Conservation (phyloP, 2,329 filamentous ascomycete species). For the Neonectria faginata region DNA sequence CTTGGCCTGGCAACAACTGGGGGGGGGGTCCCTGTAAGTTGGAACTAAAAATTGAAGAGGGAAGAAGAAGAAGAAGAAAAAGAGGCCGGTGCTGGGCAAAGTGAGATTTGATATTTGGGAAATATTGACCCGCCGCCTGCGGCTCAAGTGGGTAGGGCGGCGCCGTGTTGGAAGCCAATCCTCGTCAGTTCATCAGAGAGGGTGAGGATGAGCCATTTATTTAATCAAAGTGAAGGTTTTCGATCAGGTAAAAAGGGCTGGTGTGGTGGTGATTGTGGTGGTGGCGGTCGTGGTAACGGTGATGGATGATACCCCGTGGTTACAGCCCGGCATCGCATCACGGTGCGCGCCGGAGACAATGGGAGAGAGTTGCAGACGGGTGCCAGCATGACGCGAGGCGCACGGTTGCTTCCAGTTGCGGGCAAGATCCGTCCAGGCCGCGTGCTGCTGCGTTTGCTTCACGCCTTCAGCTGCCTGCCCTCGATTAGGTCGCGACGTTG, state of each 20-base stretch:
- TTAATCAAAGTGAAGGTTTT: not conserved
- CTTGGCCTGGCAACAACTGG: conserved; percentile 24
- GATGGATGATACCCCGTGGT: conserved; percentile 12
- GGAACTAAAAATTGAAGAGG: conserved; percentile 27
- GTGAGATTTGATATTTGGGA: conserved; percentile 37
- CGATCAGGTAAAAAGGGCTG: not conserved
- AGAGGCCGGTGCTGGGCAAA: conserved; percentile 30
- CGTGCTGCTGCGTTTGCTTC: not conserved
- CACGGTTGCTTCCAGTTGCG: conserved; percentile 10
- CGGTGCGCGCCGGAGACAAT: conserved; percentile 17
- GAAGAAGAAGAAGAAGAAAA: conserved; percentile 10
- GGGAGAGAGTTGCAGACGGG: conserved; percentile 1
- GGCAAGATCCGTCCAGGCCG: too few species aligned
- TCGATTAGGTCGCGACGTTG: not conserved
- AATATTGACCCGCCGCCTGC: conserved; percentile 31
- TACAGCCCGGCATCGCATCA: conserved; percentile 8
- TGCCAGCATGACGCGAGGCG: conserved; percentile 19
- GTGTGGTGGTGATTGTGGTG: not conserved
- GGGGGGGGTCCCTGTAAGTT: conserved; percentile 25
- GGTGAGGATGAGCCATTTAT: not conserved
- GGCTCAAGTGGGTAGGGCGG: not conserved
- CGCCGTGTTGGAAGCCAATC: not conserved
- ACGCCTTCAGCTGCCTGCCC: not conserved
- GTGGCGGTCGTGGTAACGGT: not conserved
- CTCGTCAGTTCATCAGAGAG: not conserved